A percentile compares a stretch with the other conserved stretches of the same genome.
Conservation (phyloP, 2,329 filamentous ascomycete species). For the Penicillium freii region DNA sequence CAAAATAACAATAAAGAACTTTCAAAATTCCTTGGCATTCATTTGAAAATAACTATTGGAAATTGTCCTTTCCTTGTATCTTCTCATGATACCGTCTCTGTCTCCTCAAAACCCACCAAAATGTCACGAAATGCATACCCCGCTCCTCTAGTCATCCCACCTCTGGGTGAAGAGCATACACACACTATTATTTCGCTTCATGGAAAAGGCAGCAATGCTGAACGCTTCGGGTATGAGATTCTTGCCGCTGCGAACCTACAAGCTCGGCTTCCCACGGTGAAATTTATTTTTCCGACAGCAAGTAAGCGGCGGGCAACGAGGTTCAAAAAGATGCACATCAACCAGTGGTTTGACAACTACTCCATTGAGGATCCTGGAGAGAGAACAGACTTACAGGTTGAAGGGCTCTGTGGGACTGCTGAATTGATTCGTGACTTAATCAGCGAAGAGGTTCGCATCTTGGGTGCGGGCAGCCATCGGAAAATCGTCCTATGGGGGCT, state of each 20-base stretch:
- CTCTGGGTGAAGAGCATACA: slow-evolving; percentile 6
- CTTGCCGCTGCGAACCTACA: slow-evolving; percentile 24
- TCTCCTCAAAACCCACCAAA: too few relatives aligned
- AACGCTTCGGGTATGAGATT: slow-evolving; percentile 37
- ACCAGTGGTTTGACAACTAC: slow-evolving; percentile 55
- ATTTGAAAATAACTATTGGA: background rate
- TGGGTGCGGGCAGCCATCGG: slow-evolving; percentile 26
- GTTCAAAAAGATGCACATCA: slow-evolving; percentile 45
- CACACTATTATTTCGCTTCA: slow-evolving; percentile 14
- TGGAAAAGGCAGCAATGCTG: slow-evolving; percentile 43
- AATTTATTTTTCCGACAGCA: slow-evolving; percentile 55
- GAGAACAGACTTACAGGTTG: slow-evolving; percentile 45
- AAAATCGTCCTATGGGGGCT: slow-evolving; percentile 53
- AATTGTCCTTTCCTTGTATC: background rate
- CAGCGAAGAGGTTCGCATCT: slow-evolving; percentile 29
- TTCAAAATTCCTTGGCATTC: background rate
- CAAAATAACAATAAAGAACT: background rate
- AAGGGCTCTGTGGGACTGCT: slow-evolving; percentile 47
- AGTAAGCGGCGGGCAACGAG: slow-evolving; percentile 45
- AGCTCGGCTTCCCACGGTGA: slow-evolving; percentile 29
- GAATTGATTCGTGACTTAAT: slow-evolving; percentile 39
- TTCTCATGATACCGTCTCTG: background rate
- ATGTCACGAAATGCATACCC: slow-evolving; percentile 8
- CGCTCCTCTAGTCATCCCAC: slow-evolving; percentile 1
- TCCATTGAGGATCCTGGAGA: slow-evolving; percentile 42